These are phyloP conservation scores for Xanthoceras sorbifolium DNA, from an alignment of 345 rosid species.

Conservation along the genomic window DNA sequence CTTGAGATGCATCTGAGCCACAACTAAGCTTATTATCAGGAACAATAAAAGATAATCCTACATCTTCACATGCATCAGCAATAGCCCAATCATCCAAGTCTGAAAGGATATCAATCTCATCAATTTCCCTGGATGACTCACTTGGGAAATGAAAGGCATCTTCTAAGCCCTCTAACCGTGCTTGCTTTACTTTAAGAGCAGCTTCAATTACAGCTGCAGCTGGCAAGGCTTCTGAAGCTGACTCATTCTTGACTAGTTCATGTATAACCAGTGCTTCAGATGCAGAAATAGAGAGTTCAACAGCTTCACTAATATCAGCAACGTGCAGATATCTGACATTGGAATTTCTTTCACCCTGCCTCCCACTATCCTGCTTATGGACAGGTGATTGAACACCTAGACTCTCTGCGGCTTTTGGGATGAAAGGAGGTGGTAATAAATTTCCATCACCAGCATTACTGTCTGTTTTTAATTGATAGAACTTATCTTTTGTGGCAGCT, in stretches of 20 bases:
- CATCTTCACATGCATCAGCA: constrained; percentile 57
- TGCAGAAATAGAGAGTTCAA: constrained; percentile 68
- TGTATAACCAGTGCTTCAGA: constrained; percentile 67
- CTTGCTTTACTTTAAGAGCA: constrained; percentile 59
- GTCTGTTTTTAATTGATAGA: constrained; percentile 10
- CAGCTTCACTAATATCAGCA: constrained; percentile 42
- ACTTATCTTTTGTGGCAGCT: constrained; percentile 14
- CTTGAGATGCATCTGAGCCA: constrained; percentile 43
- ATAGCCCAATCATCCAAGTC: constrained; percentile 50
- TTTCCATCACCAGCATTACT: background rate
- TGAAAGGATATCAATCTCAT: constrained; percentile 37
- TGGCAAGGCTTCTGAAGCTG: constrained; percentile 35
- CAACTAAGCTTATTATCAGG: constrained; percentile 21
- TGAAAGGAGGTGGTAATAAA: constrained; percentile 14
- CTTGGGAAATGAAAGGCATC: constrained; percentile 23
- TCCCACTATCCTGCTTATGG: constrained; percentile 1
- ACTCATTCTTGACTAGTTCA: constrained; percentile 43
- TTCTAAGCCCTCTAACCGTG: constrained; percentile 44
- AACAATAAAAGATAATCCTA: constrained; percentile 39
- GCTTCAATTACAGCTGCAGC: constrained; percentile 53
- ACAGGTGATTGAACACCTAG: constrained; percentile 7
- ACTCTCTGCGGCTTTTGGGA: constrained; percentile 17
- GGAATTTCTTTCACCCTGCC: constrained; percentile 23
- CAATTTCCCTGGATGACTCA: constrained; percentile 23
- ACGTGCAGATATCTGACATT: constrained; percentile 25